Base-by-base conservation (phyloP, 2,329 filamentous ascomycete species). In the Neofusicoccum sp. region DNA sequence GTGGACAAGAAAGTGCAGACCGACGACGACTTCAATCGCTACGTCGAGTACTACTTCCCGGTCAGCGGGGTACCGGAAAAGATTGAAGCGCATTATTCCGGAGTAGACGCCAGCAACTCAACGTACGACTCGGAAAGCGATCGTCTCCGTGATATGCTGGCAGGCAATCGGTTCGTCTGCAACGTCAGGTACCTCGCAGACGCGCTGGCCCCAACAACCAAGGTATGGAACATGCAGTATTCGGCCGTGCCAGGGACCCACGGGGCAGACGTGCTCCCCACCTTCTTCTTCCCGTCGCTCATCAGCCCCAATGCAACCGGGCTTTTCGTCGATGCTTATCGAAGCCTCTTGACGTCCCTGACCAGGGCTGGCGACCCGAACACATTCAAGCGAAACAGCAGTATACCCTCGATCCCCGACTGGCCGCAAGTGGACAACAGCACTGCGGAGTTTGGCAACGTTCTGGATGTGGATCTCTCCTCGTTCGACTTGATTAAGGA, bases 171-270 rank as follows among this genome's bases (percentile, higher is more conserved):
- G 71, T 57, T 61, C 60, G 14, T 63, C 62, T 41, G 72, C 73
- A 43, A 67, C 62, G 30, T 70, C 74, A 16, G 69, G 69, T 63
- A 49, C 34, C 65, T 80, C 30, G 73, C 71, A n/a, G 70, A 76
- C 58, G 75, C 73, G 3, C 71, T 76, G 51, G 66, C 69, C 14
- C 34, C 34, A 2, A 7, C 9, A 0, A 66, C 66, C 3, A 75
- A 71, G 31, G 69, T 72, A 3, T 80, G 70, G 62, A 73, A 69
- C 53, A 73, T 79, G 66, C 75, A 78, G 61, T 80, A 79, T 65
- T 71, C 70, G 6, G 69, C 76, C 6, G 68, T 71, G 6, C 77
- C 76, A 0, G 76, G 74, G 5, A 69, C 72, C 47, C 77, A 80
- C 63, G 77, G 68, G 6, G 69, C 71, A 6, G 78, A 80, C 60